A percentile compares a stretch with the other conserved stretches of the same genome.
These are phyloP conservation scores for Zoysia japonica DNA, from an alignment of 176 grass and related monocot genomes.

Conservation along the genomic window DNA sequence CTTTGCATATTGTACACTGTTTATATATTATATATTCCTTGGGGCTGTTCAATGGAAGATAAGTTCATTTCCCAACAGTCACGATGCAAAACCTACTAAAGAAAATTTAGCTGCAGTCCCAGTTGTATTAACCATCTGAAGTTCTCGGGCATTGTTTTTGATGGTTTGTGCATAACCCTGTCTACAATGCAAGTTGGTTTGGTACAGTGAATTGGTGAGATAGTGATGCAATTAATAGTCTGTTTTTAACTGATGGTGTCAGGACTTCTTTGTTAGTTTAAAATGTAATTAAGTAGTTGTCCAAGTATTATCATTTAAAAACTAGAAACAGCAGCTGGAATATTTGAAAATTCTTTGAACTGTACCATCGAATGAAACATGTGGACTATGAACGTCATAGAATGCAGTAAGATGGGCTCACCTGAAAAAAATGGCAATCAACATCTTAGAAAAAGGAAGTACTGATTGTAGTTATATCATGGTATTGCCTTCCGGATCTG, in stretches of 20 bases:
- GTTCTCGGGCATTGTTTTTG: slow-evolving; percentile 11
- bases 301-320: not conserved
- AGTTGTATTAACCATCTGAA: not conserved
- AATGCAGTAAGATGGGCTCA: not conserved
- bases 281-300: not conserved
- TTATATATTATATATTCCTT: no score
- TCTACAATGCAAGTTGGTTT: not conserved
- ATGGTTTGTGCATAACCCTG: not conserved
- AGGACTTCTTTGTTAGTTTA: not conserved
- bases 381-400: not conserved
- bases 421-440: not conserved
- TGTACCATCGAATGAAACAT: not conserved
- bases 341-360: slow-evolving; percentile 7
- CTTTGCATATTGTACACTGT: no score
- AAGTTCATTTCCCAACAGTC: no score
- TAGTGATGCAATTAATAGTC: slow-evolving; percentile 16
- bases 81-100: not conserved
- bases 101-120: not conserved
- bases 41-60: no score
- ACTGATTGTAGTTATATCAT: not conserved
- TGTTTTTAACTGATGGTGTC: not conserved
- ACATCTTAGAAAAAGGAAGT: not conserved
- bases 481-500: slow-evolving; percentile 18
- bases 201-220: not conserved
- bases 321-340: not conserved